These are phyloP conservation scores for Alectoria sarmentosa DNA, from an alignment of 495 filamentous ascomycete genomes.

Conservation along the genomic window DNA sequence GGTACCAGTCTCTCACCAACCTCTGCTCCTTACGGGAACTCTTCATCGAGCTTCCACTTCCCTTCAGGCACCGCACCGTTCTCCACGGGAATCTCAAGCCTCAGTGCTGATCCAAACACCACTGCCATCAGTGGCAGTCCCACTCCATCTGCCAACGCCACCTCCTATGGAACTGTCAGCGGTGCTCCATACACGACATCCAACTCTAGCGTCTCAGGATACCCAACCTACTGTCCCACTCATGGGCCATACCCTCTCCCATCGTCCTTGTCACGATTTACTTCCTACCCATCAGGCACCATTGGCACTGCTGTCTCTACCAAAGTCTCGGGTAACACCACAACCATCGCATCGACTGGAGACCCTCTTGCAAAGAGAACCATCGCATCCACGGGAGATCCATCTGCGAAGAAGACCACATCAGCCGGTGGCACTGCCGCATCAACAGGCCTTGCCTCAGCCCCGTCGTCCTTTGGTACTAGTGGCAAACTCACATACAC, in stretches of 20 bases:
- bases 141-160: not conserved
- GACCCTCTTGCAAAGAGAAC: no score
- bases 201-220: not conserved
- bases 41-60: not conserved
- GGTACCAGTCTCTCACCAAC: not conserved
- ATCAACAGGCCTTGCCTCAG: not conserved
- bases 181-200: not conserved
- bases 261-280: not conserved
- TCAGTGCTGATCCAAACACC: conserved; percentile 1
- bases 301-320: not conserved
- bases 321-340: no score
- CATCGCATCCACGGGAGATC: no score
- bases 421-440: not conserved
- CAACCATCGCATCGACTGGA: no score
- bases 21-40: conserved; percentile 4
- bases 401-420: no score
- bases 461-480: not conserved
- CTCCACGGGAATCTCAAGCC: not conserved
- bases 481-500: not conserved
- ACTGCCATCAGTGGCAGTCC: conserved; percentile 3
- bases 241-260: conserved; percentile 6
- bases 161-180: not conserved
- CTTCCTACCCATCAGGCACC: not conserved
- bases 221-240: not conserved
- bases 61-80: not conserved